Conservation (phyloP, 306 rosid genomes). For the Citrullus colocynthis region DNA sequence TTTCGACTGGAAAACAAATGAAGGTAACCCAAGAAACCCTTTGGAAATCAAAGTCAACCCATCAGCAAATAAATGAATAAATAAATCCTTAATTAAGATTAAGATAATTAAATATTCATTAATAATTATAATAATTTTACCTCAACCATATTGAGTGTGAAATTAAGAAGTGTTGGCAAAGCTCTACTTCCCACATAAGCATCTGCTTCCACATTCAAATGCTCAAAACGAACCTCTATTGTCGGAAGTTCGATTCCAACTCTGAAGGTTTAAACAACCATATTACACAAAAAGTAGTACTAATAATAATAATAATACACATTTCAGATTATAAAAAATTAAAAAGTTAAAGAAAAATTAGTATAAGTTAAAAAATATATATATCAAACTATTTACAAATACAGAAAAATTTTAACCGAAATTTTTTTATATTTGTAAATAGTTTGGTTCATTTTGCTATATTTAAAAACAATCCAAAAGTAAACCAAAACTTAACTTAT, state of each 20-base stretch:
- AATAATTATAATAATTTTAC: background rate
- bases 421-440: no score
- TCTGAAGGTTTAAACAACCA: constrained; percentile 7
- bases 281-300: no score
- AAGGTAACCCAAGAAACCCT: constrained; percentile 19
- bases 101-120: no score
- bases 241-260: constrained; percentile 40
- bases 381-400: no score
- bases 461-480: no score
- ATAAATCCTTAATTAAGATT: background rate
- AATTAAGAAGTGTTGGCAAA: constrained; percentile 11
- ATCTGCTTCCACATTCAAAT: constrained; percentile 32
- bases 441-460: no score
- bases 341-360: no score
- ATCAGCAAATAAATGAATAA: background rate
- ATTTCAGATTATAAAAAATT: no score
- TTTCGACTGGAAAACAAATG: constrained; percentile 22
- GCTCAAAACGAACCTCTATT: constrained; percentile 42
- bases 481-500: no score
- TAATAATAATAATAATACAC: no score
- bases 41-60: background rate
- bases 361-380: no score
- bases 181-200: constrained; percentile 38
- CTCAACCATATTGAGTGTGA: constrained; percentile 7
- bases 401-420: no score